phyloP scores from a whole-genome alignment of 2,329 filamentous ascomycete species.

The Pleochaeta shiraiana region DNA sequence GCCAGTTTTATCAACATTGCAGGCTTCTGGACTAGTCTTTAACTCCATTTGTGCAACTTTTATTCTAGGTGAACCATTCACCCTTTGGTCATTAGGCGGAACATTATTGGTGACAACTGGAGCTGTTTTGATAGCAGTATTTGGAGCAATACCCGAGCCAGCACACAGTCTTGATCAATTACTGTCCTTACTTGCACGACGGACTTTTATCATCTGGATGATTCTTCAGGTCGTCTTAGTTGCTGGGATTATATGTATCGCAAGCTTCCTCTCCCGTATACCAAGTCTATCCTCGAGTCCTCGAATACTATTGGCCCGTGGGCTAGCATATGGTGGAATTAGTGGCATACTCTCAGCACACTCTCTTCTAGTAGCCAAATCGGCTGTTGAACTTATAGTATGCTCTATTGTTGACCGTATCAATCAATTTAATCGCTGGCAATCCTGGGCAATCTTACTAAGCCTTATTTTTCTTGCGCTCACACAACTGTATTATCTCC shows the following conservation, averaged over 20 bases:
- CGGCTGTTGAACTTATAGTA: conserved; percentile 83
- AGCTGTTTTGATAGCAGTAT: conserved; percentile 79
- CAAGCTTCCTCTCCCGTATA: conserved; percentile 31
- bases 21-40: conserved; percentile 92
- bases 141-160: conserved; percentile 83
- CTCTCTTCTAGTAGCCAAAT: conserved; percentile 82
- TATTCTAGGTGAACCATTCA: conserved; percentile 85
- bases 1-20: conserved; percentile 82
- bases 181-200: conserved; percentile 47
- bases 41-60: conserved; percentile 95
- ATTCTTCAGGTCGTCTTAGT: conserved; percentile 54
- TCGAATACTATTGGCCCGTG: conserved; percentile 52
- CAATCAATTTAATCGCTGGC: conserved; percentile 91
- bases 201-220: conserved; percentile 78
- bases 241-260: conserved; percentile 38
- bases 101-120: conserved; percentile 73
- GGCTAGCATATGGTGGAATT: conserved; percentile 72
- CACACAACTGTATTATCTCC: conserved; percentile 84
- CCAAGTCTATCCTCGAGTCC: conserved; percentile 34
- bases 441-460: conserved; percentile 80
- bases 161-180: conserved; percentile 74
- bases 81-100: conserved; percentile 74
- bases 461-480: conserved; percentile 64
- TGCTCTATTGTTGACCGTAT: conserved; percentile 62
- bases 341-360: conserved; percentile 90